Evolutionary conservation across 176 grass and related monocot species (phyloP).

Genomic region (Hyparrhenia diplandra): DNA sequence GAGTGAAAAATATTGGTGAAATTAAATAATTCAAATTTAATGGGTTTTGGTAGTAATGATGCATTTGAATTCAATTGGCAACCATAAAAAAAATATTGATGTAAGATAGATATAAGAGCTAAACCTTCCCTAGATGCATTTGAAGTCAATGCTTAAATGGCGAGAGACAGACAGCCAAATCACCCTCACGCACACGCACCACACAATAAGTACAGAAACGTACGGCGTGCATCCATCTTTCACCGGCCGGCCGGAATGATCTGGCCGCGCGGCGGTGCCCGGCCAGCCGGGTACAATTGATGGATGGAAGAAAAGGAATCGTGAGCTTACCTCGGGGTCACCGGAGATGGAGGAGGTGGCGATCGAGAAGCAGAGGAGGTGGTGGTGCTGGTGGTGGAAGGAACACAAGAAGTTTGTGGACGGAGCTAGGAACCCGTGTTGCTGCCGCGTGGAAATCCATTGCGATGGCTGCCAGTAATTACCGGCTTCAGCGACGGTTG

Average conservation of each 20-base stretch:
- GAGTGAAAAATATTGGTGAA: too few species aligned
- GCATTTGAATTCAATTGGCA: too few species aligned
- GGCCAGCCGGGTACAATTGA: too few species aligned
- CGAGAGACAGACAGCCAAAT: too few species aligned
- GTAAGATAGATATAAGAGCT: not conserved
- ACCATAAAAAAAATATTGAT: not conserved
- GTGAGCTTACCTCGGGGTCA: not conserved
- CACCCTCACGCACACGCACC: too few species aligned
- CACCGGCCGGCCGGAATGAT: too few species aligned
- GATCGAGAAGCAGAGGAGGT: not conserved
- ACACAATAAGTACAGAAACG: too few species aligned
- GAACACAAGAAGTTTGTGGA: not conserved
- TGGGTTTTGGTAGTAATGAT: too few species aligned
- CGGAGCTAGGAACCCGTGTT: not conserved
- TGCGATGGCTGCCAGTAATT: not conserved
- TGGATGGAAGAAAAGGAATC: too few species aligned
- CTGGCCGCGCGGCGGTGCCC: too few species aligned
- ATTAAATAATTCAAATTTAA: too few species aligned
- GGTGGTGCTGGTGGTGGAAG: not conserved
- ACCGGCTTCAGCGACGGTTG: not conserved
- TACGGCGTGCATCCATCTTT: too few species aligned
- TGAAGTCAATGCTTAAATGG: not conserved
- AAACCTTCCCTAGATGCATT: not conserved
- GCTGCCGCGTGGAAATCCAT: not conserved
- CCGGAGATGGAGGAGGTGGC: not conserved